Conservation (phyloP, 75 land plant species). For the Sequoia sempervirens region DNA sequence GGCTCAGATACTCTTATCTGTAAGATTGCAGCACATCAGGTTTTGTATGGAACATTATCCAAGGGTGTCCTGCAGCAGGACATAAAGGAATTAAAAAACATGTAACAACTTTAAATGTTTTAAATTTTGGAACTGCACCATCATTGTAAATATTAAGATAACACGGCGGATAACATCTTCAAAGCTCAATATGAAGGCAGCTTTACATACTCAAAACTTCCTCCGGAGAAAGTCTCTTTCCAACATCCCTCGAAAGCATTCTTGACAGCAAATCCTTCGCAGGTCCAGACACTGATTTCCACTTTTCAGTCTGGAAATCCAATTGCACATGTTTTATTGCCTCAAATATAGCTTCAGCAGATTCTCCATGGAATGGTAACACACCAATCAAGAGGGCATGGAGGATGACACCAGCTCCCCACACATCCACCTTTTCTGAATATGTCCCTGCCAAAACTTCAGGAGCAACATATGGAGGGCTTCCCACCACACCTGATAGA, state of each 20-base stretch:
- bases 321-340: conserved; percentile 59
- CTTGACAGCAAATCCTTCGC: conserved; percentile 53
- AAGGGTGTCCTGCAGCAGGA: conserved; percentile 55
- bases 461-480: conserved; percentile 86
- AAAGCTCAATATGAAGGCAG: not conserved
- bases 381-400: conserved; percentile 57
- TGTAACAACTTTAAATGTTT: not conserved
- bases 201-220: conserved; percentile 52
- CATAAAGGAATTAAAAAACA: not conserved
- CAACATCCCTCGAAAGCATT: conserved; percentile 59
- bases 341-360: conserved; percentile 72
- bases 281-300: conserved; percentile 54
- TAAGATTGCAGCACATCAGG: conserved; percentile 41
- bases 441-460: conserved; percentile 71
- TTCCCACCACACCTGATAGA: conserved; percentile 68
- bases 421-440: conserved; percentile 74
- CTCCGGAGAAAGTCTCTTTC: conserved; percentile 54
- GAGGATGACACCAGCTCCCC: conserved; percentile 81
- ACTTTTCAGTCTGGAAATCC: conserved; percentile 46
- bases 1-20: conserved; percentile 61
- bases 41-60: conserved; percentile 63
- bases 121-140: not conserved
- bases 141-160: not conserved
- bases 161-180: not conserved
- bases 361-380: conserved; percentile 69